Base-by-base conservation (phyloP, 495 filamentous ascomycete genomes). In the Penicillium nucicola region DNA sequence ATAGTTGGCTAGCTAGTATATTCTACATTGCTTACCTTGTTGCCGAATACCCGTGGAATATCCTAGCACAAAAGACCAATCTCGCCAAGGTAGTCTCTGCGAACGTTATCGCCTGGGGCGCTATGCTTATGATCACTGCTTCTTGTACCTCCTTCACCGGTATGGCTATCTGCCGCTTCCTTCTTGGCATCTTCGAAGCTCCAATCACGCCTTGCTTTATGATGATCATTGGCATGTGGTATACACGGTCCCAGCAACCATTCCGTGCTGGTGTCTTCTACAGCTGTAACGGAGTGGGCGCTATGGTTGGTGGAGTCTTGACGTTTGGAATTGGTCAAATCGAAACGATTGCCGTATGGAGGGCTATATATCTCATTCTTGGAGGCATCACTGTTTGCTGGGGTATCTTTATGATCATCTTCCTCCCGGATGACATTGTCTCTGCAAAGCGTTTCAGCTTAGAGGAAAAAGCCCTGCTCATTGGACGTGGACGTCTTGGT, bases 11-110 rank as follows among this genome's bases (percentile, higher is more conserved):
- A 6, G 68, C 72, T 5, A 74, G 69, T 47, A 71, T 78, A 43
- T 84, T 84, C 59, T 85, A 85, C 58, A 81, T 85, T 32, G 82
- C 65, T 19, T 62, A 57, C 48, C 60, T 75, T 1, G 31, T 70
- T 10, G 66, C 70, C 8, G 70, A 75, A 39, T 75, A 62, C 33
- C 58, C 58, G 1, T 62, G 58, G 58, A 58, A 56, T 37, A 53
- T 62, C 13, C 45, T 62, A 11, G 58, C 58, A 7, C 58, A 62
- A 17, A 62, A 50, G 15, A 62, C 58, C 0, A 51, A 35, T 20
- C 37, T 62, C 10, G 58, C 44, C 0, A 58, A 50, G 38, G 58
- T 62, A 6, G 52, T 62, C 1, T 62, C 58, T 1, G 48, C 48
- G 0, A 62, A 62, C 38, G 34, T 62, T 11, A 32, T 70, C 11